These are phyloP conservation scores for Cyclanthera cordifolia DNA, from an alignment of 306 rosid species.

Conservation along the genomic window DNA sequence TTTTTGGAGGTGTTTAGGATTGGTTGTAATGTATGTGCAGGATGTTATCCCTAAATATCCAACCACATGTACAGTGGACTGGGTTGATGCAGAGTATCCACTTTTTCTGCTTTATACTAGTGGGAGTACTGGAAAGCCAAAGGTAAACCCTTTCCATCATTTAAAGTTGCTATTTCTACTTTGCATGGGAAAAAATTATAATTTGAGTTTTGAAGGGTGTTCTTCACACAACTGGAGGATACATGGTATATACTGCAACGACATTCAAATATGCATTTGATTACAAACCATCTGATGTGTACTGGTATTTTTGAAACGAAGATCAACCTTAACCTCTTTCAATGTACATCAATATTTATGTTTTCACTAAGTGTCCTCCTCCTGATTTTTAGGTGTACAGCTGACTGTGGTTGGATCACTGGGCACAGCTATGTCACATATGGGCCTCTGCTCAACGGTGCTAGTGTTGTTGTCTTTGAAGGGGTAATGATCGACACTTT, in stretches of 20 bases:
- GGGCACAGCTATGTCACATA: slow-evolving; percentile 98
- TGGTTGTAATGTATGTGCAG: slow-evolving; percentile 30
- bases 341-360: not conserved
- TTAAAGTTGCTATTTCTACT: slow-evolving; percentile 10
- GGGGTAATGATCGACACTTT: slow-evolving; percentile 54
- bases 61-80: slow-evolving; percentile 79
- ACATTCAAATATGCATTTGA: slow-evolving; percentile 97
- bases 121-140: slow-evolving; percentile 97
- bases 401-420: slow-evolving; percentile 99
- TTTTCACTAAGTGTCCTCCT: slow-evolving; percentile 11
- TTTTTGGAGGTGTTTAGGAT: slow-evolving; percentile 12
- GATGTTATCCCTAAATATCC: slow-evolving; percentile 65
- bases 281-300: slow-evolving; percentile 72
- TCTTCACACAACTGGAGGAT: slow-evolving; percentile 93
- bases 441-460: slow-evolving; percentile 92
- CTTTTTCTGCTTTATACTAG: slow-evolving; percentile 93
- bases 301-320: slow-evolving; percentile 50
- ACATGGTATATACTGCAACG: slow-evolving; percentile 92
- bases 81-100: slow-evolving; percentile 98
- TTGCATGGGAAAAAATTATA: slow-evolving; percentile 9
- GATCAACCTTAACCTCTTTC: slow-evolving; percentile 11
- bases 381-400: slow-evolving; percentile 69
- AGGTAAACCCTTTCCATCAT: slow-evolving; percentile 37
- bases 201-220: slow-evolving; percentile 51
- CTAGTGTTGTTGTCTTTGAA: slow-evolving; percentile 57